Evolutionary conservation across 805 yeast species (phyloP).

Genomic region (Saturnispora gosingensis): DNA sequence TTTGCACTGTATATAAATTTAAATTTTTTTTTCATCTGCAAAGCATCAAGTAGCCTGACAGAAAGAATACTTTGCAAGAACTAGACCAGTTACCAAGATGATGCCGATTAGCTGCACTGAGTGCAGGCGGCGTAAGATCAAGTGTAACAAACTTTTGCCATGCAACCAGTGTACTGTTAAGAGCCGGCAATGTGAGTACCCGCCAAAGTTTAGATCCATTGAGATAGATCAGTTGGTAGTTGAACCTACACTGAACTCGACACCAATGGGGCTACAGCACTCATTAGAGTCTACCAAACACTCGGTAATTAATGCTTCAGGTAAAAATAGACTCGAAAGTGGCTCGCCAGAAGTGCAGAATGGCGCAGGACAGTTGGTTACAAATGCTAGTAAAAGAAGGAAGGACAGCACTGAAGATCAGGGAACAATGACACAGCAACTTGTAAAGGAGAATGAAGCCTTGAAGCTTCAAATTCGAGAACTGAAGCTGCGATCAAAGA

Average conservation of each 20-base stretch:
- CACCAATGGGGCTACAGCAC: neutral
- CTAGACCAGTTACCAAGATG: conserved; percentile 12
- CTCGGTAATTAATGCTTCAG: neutral
- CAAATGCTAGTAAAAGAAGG: neutral
- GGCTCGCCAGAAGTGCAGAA: neutral
- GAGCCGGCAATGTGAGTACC: conserved; percentile 34
- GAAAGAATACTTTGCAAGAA: neutral
- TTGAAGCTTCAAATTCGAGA: conserved; percentile 22
- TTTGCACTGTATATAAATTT: neutral
- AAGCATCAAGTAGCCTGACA: neutral
- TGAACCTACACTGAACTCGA: conserved; percentile 2
- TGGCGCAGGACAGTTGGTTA: neutral
- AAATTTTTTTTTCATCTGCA: neutral
- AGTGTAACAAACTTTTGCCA: conserved; percentile 31
- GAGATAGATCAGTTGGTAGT: conserved; percentile 22
- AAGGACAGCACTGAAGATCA: neutral
- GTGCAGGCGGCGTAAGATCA: conserved; percentile 29
- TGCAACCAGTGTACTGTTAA: conserved; percentile 37
- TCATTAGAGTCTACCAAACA: neutral
- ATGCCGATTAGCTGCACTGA: conserved; percentile 28
- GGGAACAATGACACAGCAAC: neutral
- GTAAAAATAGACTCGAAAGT: neutral
- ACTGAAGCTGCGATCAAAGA: conserved; percentile 17
- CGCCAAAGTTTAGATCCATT: conserved; percentile 38
- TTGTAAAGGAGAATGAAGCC: conserved; percentile 24